Percentiles rank a stretch among this genome's conserved stretches.
These are phyloP conservation scores for Leishmania amazonensis DNA, from an alignment of 208 protist species.

Conservation along the genomic window DNA sequence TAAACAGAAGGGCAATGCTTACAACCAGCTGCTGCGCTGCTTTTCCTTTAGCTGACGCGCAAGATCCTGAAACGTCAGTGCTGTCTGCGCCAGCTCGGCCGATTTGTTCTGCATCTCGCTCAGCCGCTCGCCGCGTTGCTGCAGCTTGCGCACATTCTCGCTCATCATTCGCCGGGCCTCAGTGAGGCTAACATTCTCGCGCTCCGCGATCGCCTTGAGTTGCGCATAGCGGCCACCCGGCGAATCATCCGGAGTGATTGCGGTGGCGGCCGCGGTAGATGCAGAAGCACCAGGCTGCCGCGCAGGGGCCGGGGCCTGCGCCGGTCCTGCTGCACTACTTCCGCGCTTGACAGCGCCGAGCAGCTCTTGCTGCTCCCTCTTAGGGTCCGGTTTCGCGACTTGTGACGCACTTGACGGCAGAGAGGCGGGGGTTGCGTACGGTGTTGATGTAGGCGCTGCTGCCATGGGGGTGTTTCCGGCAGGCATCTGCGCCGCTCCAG, in stretches of 20 bases:
- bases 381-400: slow-evolving; percentile 15
- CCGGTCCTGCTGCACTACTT: slow-evolving; percentile 3
- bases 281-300: neutral
- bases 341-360: slow-evolving; percentile 14
- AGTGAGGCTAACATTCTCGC: slow-evolving; percentile 78
- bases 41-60: slow-evolving; percentile 78
- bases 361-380: slow-evolving; percentile 37
- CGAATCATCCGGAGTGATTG: slow-evolving; percentile 5
- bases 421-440: neutral
- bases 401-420: neutral
- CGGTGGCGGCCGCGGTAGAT: slow-evolving; percentile 1
- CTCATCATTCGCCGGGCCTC: slow-evolving; percentile 86
- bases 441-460: neutral
- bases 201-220: slow-evolving; percentile 77
- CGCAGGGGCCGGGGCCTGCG: neutral
- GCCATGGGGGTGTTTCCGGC: neutral
- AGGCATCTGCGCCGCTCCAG: neutral
- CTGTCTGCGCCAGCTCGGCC: slow-evolving; percentile 66
- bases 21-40: slow-evolving; percentile 78
- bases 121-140: slow-evolving; percentile 73
- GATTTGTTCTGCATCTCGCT: slow-evolving; percentile 64
- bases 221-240: slow-evolving; percentile 66
- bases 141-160: slow-evolving; percentile 69
- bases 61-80: slow-evolving; percentile 73
- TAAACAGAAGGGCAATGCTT: slow-evolving; percentile 5